Conservation (phyloP, 2,329 filamentous ascomycete genomes). For the Periconia sp. region DNA sequence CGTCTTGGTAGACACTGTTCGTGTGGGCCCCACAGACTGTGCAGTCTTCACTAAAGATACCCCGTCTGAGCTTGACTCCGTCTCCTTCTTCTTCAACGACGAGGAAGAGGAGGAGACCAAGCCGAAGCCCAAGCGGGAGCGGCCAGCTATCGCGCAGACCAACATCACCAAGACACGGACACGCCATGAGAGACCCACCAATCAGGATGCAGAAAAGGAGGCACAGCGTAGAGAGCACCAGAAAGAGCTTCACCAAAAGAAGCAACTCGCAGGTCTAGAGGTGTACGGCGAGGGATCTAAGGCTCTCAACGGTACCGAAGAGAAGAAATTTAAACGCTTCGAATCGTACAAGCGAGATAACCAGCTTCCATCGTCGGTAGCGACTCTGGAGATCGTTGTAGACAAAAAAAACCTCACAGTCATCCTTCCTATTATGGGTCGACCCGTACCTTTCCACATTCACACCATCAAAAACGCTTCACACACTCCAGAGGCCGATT, state of each 20-base stretch:
- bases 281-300: conserved; percentile 86
- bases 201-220: conserved; percentile 88
- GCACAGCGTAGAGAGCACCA: conserved; percentile 88
- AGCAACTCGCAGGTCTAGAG: conserved; percentile 85
- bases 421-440: conserved; percentile 94
- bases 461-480: conserved; percentile 98
- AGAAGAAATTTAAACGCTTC: conserved; percentile 99
- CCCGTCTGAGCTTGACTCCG: conserved; percentile 87
- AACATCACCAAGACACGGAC: conserved; percentile 95
- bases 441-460: conserved; percentile 97
- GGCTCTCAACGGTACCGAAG: conserved; percentile 84
- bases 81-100: conserved; percentile 98
- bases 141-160: conserved; percentile 86
- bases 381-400: conserved; percentile 87
- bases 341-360: conserved; percentile 99
- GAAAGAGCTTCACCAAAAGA: conserved; percentile 84
- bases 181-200: conserved; percentile 86
- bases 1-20: conserved; percentile 89
- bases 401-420: conserved; percentile 90
- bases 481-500: conserved; percentile 95
- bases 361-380: conserved; percentile 81
- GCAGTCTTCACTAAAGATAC: conserved; percentile 94
- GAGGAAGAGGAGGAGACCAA: conserved; percentile 88
- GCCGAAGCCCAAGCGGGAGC: conserved; percentile 83
- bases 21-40: conserved; percentile 77